Evolutionary conservation across 2,329 filamentous ascomycete species (phyloP).

Genomic region (Aspergillus sergii): DNA sequence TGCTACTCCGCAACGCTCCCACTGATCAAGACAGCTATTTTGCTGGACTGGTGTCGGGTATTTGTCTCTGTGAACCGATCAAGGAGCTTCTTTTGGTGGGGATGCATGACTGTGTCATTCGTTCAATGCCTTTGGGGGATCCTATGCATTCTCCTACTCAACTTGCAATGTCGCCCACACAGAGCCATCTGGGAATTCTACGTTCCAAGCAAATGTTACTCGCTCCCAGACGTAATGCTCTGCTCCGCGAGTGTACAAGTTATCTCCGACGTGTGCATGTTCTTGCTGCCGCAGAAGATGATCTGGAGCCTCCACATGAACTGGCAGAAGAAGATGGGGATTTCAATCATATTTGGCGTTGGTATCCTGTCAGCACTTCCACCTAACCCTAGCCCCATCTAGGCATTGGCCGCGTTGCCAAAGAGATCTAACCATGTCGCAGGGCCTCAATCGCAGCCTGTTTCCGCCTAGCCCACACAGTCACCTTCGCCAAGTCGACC

Average conservation of each 20-base stretch:
- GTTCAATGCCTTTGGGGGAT: conserved; percentile 36
- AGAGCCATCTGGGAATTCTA: conserved; percentile 38
- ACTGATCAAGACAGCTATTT: conserved; percentile 45
- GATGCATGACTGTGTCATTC: conserved; percentile 31
- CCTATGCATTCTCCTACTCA: conserved; percentile 34
- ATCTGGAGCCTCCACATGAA: conserved; percentile 38
- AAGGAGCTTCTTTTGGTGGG: conserved; percentile 40
- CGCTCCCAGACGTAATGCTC: conserved; percentile 30
- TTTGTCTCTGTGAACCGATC: conserved; percentile 33
- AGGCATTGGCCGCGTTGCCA: neutral
- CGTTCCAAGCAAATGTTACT: conserved; percentile 35
- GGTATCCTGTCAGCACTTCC: conserved; percentile 34
- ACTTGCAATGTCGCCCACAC: conserved; percentile 39
- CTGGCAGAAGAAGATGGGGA: conserved; percentile 34
- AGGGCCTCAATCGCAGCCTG: conserved; percentile 47
- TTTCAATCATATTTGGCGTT: conserved; percentile 36
- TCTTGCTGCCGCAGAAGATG: conserved; percentile 38
- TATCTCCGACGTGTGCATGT: conserved; percentile 34
- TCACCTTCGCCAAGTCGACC: conserved; percentile 14
- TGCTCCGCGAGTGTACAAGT: conserved; percentile 37
- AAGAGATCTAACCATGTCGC: neutral
- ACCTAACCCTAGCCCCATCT: neutral
- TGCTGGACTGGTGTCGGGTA: conserved; percentile 48
- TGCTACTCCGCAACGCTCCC: conserved; percentile 43
- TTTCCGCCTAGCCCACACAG: conserved; percentile 37